Evolutionary conservation across 1,284 basidiomycete genomes (phyloP).

Genomic region (Trichosporon sp.): DNA sequence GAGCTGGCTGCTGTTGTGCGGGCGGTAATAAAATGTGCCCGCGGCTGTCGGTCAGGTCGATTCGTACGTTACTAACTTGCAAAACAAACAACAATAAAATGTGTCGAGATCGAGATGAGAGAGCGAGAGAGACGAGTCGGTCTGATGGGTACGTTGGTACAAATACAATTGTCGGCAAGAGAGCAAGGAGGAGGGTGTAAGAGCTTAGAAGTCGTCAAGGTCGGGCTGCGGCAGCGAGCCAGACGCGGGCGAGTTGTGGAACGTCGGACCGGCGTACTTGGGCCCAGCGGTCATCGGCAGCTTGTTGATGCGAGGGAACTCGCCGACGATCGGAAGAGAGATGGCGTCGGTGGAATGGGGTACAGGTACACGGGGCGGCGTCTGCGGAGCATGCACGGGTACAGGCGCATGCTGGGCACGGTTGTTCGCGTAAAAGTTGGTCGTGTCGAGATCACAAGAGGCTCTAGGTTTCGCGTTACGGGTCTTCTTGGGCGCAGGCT

Average conservation of each 20-base stretch:
- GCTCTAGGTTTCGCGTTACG: background rate
- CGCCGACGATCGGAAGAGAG: constrained; percentile 26
- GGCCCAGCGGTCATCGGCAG: constrained; percentile 8
- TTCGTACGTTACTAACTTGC: constrained; percentile 6
- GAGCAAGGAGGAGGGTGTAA: background rate
- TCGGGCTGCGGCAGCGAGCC: constrained; percentile 43
- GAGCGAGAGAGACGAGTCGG: background rate
- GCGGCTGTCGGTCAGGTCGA: background rate
- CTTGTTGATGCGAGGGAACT: constrained; percentile 39
- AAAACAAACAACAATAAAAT: background rate
- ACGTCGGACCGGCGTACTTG: constrained; percentile 47
- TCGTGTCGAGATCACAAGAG: constrained; percentile 31
- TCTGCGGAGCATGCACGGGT: constrained; percentile 30
- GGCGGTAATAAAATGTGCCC: constrained; percentile 2
- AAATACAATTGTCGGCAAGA: constrained; percentile 1
- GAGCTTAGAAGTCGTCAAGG: constrained; percentile 41
- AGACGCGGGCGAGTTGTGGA: constrained; percentile 47
- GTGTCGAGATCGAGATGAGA: constrained; percentile 4
- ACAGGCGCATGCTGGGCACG: constrained; percentile 18
- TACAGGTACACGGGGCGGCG: constrained; percentile 31
- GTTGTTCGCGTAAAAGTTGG: constrained; percentile 37
- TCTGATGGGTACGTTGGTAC: background rate
- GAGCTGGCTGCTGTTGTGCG: background rate
- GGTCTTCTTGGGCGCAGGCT: constrained; percentile 6
- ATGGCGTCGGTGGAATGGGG: constrained; percentile 8